Evolutionary conservation across 1,139 yeast species (phyloP).

Genomic region (Yamadazyma pseudoaaseri): DNA sequence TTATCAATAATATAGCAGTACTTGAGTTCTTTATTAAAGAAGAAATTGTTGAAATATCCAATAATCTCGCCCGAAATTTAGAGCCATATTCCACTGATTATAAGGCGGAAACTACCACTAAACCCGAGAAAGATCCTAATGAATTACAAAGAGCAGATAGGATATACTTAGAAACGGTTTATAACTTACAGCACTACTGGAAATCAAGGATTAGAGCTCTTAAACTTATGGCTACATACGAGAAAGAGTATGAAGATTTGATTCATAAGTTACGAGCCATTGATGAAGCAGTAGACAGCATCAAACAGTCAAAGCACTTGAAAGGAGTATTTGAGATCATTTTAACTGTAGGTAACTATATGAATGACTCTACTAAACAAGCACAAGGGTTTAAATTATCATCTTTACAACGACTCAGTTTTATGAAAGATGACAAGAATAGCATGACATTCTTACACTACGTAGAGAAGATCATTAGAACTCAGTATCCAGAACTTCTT

Average conservation of each 20-base stretch:
- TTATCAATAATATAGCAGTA: conserved; percentile 57
- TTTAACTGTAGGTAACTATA: conserved; percentile 78
- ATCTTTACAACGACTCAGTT: conserved; percentile 71
- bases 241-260: conserved; percentile 70
- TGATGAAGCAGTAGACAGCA: conserved; percentile 63
- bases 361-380: conserved; percentile 78
- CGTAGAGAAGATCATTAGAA: conserved; percentile 70
- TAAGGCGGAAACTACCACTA: conserved; percentile 40
- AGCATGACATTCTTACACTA: conserved; percentile 78
- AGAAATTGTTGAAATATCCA: conserved; percentile 66
- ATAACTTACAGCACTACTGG: conserved; percentile 80
- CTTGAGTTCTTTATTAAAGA: conserved; percentile 70
- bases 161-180: conserved; percentile 67
- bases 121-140: conserved; percentile 72
- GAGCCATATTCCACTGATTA: conserved; percentile 68
- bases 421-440: conserved; percentile 75
- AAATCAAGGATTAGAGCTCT: conserved; percentile 74
- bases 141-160: conserved; percentile 79
- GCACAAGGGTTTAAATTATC: conserved; percentile 78
- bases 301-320: conserved; percentile 58
- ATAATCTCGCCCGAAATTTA: conserved; percentile 58
- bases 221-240: conserved; percentile 57
- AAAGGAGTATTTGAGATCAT: conserved; percentile 72
- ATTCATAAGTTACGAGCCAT: conserved; percentile 58
- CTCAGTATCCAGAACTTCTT: conserved; percentile 64